These are phyloP conservation scores for Raffaelea albimanens DNA, from an alignment of 2,329 filamentous ascomycete species.

Conservation along the genomic window DNA sequence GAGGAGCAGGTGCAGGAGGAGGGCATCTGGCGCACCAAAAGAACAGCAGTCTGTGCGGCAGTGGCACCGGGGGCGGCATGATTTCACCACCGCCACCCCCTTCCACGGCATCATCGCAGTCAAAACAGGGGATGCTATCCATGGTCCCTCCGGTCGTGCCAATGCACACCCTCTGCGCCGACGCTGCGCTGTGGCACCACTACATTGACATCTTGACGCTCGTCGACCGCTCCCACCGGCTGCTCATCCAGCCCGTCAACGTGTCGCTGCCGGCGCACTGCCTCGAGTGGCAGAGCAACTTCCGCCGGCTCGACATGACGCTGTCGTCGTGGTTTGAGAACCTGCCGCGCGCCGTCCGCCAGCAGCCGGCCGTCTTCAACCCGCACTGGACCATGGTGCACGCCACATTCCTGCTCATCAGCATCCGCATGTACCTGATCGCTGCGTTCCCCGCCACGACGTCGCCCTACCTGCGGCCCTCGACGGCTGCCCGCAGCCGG, in stretches of 20 bases:
- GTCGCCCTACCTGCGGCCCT: conserved; percentile 9
- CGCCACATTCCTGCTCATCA: conserved; percentile 4
- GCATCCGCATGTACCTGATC: conserved; percentile 10
- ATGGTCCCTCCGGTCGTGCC: no score
- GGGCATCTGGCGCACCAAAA: no score
- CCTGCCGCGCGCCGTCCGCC: conserved; percentile 4
- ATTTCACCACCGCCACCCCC: no score
- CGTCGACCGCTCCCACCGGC: conserved; percentile 9
- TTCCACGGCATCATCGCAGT: no score
- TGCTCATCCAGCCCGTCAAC: conserved; percentile 11
- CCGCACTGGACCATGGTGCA: conserved; percentile 7
- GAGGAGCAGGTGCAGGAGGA: no score
- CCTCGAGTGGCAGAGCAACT: conserved; percentile 11
- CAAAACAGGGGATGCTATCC: no score
- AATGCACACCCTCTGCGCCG: not conserved
- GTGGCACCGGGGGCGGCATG: no score
- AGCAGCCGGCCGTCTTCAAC: not conserved
- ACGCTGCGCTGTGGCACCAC: conserved; percentile 5
- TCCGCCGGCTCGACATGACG: conserved; percentile 7
- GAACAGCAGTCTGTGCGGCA: no score
- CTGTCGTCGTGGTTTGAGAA: conserved; percentile 6
- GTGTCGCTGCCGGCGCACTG: conserved; percentile 7
- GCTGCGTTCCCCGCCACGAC: conserved; percentile 9
- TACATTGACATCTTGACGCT: conserved; percentile 8
- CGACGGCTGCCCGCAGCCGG: conserved; percentile 4